A percentile compares a stretch with the other conserved stretches of the same genome.
phyloP scores from a whole-genome alignment of 2,329 filamentous ascomycete species.

The Thermothelomyces thermophilus region DNA sequence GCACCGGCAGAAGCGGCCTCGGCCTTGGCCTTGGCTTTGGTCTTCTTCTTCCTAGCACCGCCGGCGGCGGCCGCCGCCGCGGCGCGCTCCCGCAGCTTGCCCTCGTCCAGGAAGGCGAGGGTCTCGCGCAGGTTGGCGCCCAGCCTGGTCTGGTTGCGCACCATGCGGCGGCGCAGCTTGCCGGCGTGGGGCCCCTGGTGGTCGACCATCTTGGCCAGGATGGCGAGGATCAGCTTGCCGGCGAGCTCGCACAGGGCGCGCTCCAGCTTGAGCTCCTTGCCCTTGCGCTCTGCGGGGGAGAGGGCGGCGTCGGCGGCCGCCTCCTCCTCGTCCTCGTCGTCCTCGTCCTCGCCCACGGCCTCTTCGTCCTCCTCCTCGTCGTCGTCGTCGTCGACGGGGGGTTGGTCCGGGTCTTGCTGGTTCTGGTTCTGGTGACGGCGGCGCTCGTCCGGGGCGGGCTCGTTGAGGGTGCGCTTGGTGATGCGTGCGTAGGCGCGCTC shows the following conservation, averaged over 20 bases:
- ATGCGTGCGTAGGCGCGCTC: constrained; percentile 76
- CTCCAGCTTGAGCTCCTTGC: constrained; percentile 68
- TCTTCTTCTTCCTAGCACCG: constrained; percentile 34
- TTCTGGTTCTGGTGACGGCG: neutral
- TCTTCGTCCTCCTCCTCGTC: constrained; percentile 37
- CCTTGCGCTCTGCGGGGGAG: constrained; percentile 52
- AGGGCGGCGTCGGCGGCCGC: constrained; percentile 51
- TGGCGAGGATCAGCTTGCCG: constrained; percentile 74
- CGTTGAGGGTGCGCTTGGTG: constrained; percentile 48
- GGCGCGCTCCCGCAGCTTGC: constrained; percentile 46
- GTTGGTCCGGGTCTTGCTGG: neutral
- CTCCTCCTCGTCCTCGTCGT: constrained; percentile 39
- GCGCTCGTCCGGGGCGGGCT: constrained; percentile 31
- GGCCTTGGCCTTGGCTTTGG: constrained; percentile 24
- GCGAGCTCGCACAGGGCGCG: constrained; percentile 80
- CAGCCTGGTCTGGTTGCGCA: constrained; percentile 72
- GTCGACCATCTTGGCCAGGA: constrained; percentile 70
- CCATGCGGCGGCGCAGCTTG: constrained; percentile 62
- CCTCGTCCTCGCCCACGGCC: constrained; percentile 44
- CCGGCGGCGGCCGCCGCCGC: constrained; percentile 15
- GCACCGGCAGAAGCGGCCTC: constrained; percentile 33
- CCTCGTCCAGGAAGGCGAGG: constrained; percentile 69
- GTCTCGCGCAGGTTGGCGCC: constrained; percentile 84
- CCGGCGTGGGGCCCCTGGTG: constrained; percentile 51
- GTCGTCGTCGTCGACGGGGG: constrained; percentile 36